Evolutionary conservation across 2,329 filamentous ascomycete species (phyloP).

Genomic region (Monascus ruber): DNA sequence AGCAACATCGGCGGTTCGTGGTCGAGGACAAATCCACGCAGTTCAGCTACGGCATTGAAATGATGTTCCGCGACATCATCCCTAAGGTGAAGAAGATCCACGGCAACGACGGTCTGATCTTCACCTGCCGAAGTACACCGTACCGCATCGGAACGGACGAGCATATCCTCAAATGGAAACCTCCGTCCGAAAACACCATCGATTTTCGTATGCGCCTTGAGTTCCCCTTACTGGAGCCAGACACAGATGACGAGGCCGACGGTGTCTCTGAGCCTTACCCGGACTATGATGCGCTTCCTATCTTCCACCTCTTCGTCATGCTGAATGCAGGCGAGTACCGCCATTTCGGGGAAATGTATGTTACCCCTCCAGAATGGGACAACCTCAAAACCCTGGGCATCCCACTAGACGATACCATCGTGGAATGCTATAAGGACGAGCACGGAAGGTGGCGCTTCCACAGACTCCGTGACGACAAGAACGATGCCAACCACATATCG

Average conservation of each 20-base stretch:
- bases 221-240: conserved; percentile 62
- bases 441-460: conserved; percentile 72
- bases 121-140: conserved; percentile 79
- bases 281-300: conserved; percentile 72
- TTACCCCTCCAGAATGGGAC: conserved; percentile 75
- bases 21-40: conserved; percentile 85
- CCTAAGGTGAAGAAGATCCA: conserved; percentile 63
- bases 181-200: conserved; percentile 85
- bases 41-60: conserved; percentile 74
- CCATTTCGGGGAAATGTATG: conserved; percentile 53
- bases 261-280: conserved; percentile 51
- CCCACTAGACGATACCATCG: conserved; percentile 73
- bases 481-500: conserved; percentile 75
- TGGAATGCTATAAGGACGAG: conserved; percentile 78
- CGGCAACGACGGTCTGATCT: conserved; percentile 93
- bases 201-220: conserved; percentile 74
- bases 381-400: conserved; percentile 60
- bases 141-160: conserved; percentile 87
- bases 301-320: conserved; percentile 60
- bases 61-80: conserved; percentile 83
- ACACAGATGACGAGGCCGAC: conserved; percentile 55
- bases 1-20: conserved; percentile 60
- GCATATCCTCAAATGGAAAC: conserved; percentile 97
- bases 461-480: conserved; percentile 86
- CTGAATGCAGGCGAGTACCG: conserved; percentile 55